phyloP scores from a whole-genome alignment of 371 early-diverging fungal genomes.

The Basidiobolus meristosporus region DNA sequence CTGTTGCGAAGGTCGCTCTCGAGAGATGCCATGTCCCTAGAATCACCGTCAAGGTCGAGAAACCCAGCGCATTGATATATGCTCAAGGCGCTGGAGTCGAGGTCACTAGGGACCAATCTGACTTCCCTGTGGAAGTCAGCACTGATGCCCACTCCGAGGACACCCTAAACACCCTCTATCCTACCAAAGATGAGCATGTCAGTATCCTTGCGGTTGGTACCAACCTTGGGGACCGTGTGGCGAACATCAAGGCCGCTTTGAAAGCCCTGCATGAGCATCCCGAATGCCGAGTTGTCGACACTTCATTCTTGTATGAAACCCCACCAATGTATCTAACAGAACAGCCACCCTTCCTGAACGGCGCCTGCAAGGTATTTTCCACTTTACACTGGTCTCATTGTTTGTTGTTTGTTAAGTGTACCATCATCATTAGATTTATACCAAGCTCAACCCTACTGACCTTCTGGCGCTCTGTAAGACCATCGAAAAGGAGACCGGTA shows the following conservation, averaged over 20 bases:
- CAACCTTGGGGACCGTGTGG: constrained; percentile 71
- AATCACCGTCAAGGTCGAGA: constrained; percentile 73
- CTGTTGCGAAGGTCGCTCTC: constrained; percentile 46
- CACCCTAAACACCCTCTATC: neutral
- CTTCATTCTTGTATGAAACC: constrained; percentile 92
- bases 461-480: constrained; percentile 64
- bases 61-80: constrained; percentile 81
- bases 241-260: constrained; percentile 64
- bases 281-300: constrained; percentile 51
- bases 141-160: neutral
- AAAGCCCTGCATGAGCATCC: constrained; percentile 23
- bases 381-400: neutral
- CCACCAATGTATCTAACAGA: constrained; percentile 89
- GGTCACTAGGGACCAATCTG: constrained; percentile 35
- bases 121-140: neutral
- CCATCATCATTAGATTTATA: constrained; percentile 21
- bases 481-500: constrained; percentile 65
- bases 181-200: constrained; percentile 9
- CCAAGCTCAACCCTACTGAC: constrained; percentile 48
- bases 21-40: constrained; percentile 65
- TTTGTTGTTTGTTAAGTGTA: neutral
- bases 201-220: constrained; percentile 78
- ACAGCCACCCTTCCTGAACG: constrained; percentile 85
- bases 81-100: constrained; percentile 83
- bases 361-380: constrained; percentile 51